Evolutionary conservation across 192 early-diverging fungal species (phyloP), one percentile per base, ranked within the genome.

Genomic region (Gigaspora rosea): DNA sequence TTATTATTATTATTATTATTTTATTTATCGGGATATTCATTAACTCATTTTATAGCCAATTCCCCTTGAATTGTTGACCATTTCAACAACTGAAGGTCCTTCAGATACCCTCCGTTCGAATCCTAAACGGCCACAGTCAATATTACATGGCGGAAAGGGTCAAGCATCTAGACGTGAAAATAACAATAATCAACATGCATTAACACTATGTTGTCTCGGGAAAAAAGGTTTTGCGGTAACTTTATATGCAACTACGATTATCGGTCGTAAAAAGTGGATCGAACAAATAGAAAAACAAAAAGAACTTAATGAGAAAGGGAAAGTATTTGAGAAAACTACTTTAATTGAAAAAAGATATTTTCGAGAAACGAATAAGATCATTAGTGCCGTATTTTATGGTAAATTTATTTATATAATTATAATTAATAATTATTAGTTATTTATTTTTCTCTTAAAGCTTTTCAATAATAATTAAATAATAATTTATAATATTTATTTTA

Each of bases 211-310:
- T 20, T 92, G 93, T 67, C 79, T 95, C 15, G 94, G 95, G 22
- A 86, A 90, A 32, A 82, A 88, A 51, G 93, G 93, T 7, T 90
- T 91, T 68, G 80, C 88, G 0, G 80, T 87, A 62, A 92, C 92
- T 0, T 81, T 98, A 59, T 92, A 94, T 74, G 92, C 94, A 5
- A 82, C 88, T 16, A 93, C 91, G 73, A 80, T 89, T 33, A 89
- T 93, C 3, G 91, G 90, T 69, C 86, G 93, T 47, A 86, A 87
- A 73, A 87, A 94, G 64, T 98, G 97, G 97, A 85, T 92, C 54
- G 91, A 95, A 57, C 88, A 88, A 62, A 94, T 98, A 69, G 86
- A 90, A 71, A 85, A 86, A 46, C 88, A 93, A 68, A 88, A 86
- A 49, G 68, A 80, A 16, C 49, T 89, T 27, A 80, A 73, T 47